A percentile compares a stretch with the other conserved stretches of the same genome.
phyloP scores from a whole-genome alignment of 495 filamentous ascomycete genomes.

The Penicillium goetzii region DNA sequence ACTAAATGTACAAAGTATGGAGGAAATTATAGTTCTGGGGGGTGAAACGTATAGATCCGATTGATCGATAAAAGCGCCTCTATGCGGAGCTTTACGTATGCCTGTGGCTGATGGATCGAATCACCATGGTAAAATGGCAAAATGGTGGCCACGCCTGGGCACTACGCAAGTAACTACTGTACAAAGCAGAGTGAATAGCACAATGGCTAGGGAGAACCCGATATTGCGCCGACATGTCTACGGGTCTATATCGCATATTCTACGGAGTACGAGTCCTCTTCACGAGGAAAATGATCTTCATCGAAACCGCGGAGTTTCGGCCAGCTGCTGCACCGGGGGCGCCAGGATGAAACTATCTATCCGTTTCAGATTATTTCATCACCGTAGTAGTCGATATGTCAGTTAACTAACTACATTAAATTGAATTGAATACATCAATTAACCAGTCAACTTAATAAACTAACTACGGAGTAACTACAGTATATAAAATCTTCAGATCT shows the following conservation, averaged over 20 bases:
- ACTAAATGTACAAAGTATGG: background rate
- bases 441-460: background rate
- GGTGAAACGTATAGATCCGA: background rate
- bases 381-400: background rate
- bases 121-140: background rate
- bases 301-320: background rate
- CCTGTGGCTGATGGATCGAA: conserved; percentile 4
- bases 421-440: background rate
- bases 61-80: conserved; percentile 7
- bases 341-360: background rate
- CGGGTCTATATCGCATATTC: background rate
- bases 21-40: too few relatives aligned
- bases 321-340: background rate
- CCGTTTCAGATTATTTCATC: background rate
- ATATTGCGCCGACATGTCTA: background rate
- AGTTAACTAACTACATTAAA: background rate
- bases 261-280: background rate
- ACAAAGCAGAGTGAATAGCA: too few relatives aligned
- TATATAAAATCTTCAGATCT: background rate
- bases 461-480: background rate
- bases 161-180: background rate
- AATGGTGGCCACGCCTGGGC: background rate
- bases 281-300: background rate
- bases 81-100: background rate
- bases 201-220: too few relatives aligned